Percentiles rank a stretch among this genome's conserved stretches.
Conservation (phyloP, 2,329 filamentous ascomycete species). For the Triangularia verruculosa region DNA sequence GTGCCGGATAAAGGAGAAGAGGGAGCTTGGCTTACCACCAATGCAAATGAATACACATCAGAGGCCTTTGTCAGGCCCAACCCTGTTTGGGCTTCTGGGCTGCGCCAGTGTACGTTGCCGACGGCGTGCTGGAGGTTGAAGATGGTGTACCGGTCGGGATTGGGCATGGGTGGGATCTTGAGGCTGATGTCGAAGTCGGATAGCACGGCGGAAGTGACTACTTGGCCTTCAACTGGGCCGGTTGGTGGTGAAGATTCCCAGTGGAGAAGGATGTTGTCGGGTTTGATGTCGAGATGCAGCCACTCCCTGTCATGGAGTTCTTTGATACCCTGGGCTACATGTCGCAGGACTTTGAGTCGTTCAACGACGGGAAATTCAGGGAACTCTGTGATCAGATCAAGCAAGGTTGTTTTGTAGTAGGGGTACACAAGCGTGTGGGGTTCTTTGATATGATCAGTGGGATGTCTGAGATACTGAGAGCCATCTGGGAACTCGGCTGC, state of each 20-base stretch:
- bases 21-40: too few species aligned
- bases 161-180: neutral
- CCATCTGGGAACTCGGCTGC: neutral
- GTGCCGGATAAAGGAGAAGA: too few species aligned
- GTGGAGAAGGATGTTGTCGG: neutral
- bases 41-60: neutral
- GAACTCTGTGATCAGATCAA: neutral
- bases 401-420: neutral
- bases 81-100: neutral
- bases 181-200: neutral
- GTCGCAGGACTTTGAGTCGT: neutral
- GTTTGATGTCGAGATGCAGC: neutral
- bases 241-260: neutral
- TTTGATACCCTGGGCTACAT: neutral
- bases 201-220: neutral
- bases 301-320: neutral
- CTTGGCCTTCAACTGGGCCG: neutral
- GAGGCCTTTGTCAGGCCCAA: neutral
- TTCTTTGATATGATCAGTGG: neutral
- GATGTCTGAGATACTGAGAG: neutral
- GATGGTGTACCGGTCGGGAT: neutral
- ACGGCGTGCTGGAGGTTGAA: neutral
- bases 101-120: neutral
- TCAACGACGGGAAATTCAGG: neutral
- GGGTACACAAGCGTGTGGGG: neutral